A percentile compares a stretch with the other conserved stretches of the same genome.
Conservation (phyloP, 768 basidiomycete genomes). For the Trametes sanguinea region DNA sequence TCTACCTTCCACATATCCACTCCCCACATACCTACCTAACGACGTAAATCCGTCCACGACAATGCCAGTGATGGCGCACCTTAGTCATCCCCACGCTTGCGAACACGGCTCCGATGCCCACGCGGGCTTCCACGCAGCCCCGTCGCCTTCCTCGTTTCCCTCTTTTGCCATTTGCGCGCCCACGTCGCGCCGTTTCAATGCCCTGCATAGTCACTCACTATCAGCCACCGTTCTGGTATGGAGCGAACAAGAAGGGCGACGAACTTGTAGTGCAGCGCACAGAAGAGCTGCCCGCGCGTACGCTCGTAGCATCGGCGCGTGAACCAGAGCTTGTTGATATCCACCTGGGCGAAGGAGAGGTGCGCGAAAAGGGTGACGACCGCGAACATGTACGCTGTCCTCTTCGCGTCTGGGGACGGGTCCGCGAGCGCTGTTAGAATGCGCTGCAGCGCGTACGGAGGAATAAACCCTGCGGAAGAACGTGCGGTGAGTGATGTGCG, state of each 20-base stretch:
- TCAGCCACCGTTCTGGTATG: background rate
- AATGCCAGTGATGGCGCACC: no score
- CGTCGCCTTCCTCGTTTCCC: constrained; percentile 31
- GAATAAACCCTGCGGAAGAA: constrained; percentile 51
- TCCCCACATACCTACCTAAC: no score
- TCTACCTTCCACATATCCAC: no score
- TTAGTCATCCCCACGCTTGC: no score
- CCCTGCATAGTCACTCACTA: constrained; percentile 24
- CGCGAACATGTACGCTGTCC: constrained; percentile 59
- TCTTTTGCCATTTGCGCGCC: constrained; percentile 45
- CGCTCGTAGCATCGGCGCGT: constrained; percentile 70
- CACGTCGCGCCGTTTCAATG: constrained; percentile 59
- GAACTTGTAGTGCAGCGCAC: constrained; percentile 63
- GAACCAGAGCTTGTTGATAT: constrained; percentile 66
- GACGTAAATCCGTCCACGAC: no score
- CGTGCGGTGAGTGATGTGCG: constrained; percentile 12
- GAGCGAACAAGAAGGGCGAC: background rate
- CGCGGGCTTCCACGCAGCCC: no score
- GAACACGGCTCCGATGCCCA: no score
- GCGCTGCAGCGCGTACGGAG: constrained; percentile 62
- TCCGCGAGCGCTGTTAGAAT: constrained; percentile 55
- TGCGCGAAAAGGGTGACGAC: constrained; percentile 60
- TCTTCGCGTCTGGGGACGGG: constrained; percentile 41
- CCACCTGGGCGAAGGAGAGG: constrained; percentile 67
- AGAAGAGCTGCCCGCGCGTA: constrained; percentile 71